Evolutionary conservation across 106 monocot species (phyloP).

Genomic region (Alisma plantagoaquatica): DNA sequence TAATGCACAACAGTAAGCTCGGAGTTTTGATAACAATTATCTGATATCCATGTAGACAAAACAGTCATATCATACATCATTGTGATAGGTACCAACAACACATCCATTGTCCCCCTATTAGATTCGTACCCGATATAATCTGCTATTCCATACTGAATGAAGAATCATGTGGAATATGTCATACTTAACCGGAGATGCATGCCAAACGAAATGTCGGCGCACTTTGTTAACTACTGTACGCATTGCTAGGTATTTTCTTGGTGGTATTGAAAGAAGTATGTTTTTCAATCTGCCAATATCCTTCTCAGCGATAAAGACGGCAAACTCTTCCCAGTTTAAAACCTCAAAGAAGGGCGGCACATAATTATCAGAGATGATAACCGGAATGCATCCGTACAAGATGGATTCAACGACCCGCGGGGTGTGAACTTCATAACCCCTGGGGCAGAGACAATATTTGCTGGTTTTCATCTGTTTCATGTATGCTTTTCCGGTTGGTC

Average conservation of each 20-base stretch:
- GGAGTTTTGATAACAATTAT: too few species aligned
- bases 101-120: too few species aligned
- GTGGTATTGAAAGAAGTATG: slow-evolving; percentile 37
- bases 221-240: slow-evolving; percentile 36
- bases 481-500: slow-evolving; percentile 18
- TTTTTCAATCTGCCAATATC: slow-evolving; percentile 59
- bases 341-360: slow-evolving; percentile 72
- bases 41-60: too few species aligned
- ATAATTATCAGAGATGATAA: slow-evolving; percentile 46
- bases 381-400: slow-evolving; percentile 66
- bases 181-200: slow-evolving; percentile 14
- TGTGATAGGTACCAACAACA: too few species aligned
- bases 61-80: too few species aligned
- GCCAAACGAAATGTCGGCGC: slow-evolving; percentile 22
- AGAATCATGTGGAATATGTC: slow-evolving; percentile 31
- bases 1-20: too few species aligned
- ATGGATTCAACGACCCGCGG: slow-evolving; percentile 51
- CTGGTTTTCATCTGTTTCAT: slow-evolving; percentile 49
- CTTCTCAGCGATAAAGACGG: slow-evolving; percentile 37
- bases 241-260: slow-evolving; percentile 32
- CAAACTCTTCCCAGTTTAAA: slow-evolving; percentile 58
- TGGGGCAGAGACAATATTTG: slow-evolving; percentile 67
- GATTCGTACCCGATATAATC: slow-evolving; percentile 1
- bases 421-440: slow-evolving; percentile 62
- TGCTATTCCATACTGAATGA: slow-evolving; percentile 24